A percentile compares a stretch with the other conserved stretches of the same genome.
Evolutionary conservation across 2,329 filamentous ascomycete species (phyloP).

Genomic region (Malbranchea cinnamomea): DNA sequence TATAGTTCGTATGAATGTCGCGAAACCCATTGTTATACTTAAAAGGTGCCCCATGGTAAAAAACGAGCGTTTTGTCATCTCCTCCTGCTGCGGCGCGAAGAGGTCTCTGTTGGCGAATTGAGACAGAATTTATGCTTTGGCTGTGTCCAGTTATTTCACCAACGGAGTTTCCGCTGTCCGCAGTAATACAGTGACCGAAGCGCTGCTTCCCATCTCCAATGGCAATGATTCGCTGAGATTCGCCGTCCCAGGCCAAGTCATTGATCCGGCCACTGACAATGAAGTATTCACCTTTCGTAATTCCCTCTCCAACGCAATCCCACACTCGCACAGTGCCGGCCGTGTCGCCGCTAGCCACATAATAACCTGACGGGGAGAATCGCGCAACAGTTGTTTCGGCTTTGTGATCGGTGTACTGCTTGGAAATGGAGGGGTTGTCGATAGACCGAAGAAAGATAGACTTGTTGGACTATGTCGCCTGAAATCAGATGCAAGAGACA

Average conservation of each 20-base stretch:
- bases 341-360: conserved; percentile 80
- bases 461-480: conserved; percentile 61
- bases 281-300: conserved; percentile 83
- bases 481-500: neutral
- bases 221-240: conserved; percentile 89
- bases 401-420: conserved; percentile 88
- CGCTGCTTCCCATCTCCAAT: conserved; percentile 90
- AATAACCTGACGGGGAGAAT: conserved; percentile 89
- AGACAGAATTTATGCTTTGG: conserved; percentile 77
- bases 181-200: conserved; percentile 86
- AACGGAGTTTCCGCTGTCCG: conserved; percentile 89
- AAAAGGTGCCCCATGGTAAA: conserved; percentile 88
- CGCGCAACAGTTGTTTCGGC: conserved; percentile 79
- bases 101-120: conserved; percentile 79
- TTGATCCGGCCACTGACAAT: conserved; percentile 93
- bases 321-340: conserved; percentile 77
- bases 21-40: conserved; percentile 80
- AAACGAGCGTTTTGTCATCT: conserved; percentile 79
- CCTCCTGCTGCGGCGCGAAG: conserved; percentile 79
- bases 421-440: conserved; percentile 68
- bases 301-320: conserved; percentile 74
- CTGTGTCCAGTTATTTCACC: conserved; percentile 89
- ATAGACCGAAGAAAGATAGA: conserved; percentile 93
- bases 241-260: conserved; percentile 93
- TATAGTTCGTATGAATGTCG: conserved; percentile 72